Evolutionary conservation across 179 eudicot genomes (phyloP).

Genomic region (Corrigiola litoralis): DNA sequence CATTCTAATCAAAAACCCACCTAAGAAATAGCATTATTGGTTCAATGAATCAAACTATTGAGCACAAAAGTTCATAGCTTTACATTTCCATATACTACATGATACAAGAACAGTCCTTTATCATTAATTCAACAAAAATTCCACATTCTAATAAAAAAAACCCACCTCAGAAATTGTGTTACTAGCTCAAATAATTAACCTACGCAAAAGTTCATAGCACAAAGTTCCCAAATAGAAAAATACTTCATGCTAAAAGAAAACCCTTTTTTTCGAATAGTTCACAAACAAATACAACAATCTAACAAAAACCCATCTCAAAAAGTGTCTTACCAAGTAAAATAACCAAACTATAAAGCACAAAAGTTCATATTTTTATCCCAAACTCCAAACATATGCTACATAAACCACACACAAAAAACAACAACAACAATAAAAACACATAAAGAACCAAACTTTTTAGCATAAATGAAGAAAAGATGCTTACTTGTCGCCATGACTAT

Average conservation of each 20-base stretch:
- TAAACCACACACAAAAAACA: background rate
- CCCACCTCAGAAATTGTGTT: background rate
- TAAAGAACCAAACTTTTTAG: background rate
- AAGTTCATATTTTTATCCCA: background rate
- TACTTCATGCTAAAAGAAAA: too few relatives aligned
- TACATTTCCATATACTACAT: too few relatives aligned
- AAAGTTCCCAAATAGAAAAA: too few relatives aligned
- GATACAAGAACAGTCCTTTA: background rate
- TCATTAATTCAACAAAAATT: background rate
- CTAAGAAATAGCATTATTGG: too few relatives aligned
- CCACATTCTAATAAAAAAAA: background rate
- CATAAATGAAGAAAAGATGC: background rate
- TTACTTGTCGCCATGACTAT: slow-evolving; percentile 34
- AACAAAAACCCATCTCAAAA: background rate
- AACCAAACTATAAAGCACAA: background rate
- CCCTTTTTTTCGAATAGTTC: too few relatives aligned
- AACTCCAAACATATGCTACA: background rate
- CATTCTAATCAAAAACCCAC: too few relatives aligned
- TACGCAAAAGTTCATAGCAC: too few relatives aligned
- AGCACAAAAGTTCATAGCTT: too few relatives aligned
- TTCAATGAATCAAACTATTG: background rate
- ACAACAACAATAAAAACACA: background rate
- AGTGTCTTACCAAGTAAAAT: background rate
- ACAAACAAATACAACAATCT: background rate
- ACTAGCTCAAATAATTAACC: background rate